phyloP scores from a whole-genome alignment of 192 early-diverging fungal genomes.

The Coemansia sp. region DNA sequence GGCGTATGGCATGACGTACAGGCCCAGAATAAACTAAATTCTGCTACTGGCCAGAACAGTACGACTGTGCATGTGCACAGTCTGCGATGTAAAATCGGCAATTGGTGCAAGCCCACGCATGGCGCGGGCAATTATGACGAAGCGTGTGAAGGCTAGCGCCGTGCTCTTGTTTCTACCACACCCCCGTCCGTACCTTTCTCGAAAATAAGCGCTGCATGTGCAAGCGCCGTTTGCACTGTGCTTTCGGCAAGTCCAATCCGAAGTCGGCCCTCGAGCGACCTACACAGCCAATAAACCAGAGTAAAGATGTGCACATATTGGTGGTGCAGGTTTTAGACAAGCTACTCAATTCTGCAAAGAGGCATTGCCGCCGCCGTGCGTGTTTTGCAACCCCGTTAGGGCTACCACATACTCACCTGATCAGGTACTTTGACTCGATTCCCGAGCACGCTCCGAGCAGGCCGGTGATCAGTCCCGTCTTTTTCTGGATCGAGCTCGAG shows the following conservation, averaged over 20 bases:
- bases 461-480: slow-evolving; percentile 70
- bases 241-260: slow-evolving; percentile 95
- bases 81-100: neutral
- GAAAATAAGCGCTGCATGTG: slow-evolving; percentile 73
- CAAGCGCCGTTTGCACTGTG: slow-evolving; percentile 83
- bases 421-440: slow-evolving; percentile 84
- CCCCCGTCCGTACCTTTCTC: slow-evolving; percentile 49
- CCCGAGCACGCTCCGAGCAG: slow-evolving; percentile 72
- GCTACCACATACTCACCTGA: slow-evolving; percentile 61
- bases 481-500: slow-evolving; percentile 55
- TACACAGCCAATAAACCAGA: slow-evolving; percentile 1
- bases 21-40: too few relatives aligned
- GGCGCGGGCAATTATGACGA: neutral
- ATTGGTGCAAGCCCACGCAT: too few relatives aligned
- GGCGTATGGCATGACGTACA: too few relatives aligned
- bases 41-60: too few relatives aligned
- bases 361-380: too few relatives aligned
- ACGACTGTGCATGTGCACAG: too few relatives aligned
- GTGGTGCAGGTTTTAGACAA: too few relatives aligned
- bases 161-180: neutral
- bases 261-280: slow-evolving; percentile 80
- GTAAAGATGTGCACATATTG: too few relatives aligned
- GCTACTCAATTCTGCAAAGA: too few relatives aligned
- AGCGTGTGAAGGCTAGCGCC: neutral
- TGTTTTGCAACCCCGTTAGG: too few relatives aligned